Percentiles rank a stretch among this genome's conserved stretches.
phyloP scores from a whole-genome alignment of 768 basidiomycete genomes.

The Xanthoconium stramineum region DNA sequence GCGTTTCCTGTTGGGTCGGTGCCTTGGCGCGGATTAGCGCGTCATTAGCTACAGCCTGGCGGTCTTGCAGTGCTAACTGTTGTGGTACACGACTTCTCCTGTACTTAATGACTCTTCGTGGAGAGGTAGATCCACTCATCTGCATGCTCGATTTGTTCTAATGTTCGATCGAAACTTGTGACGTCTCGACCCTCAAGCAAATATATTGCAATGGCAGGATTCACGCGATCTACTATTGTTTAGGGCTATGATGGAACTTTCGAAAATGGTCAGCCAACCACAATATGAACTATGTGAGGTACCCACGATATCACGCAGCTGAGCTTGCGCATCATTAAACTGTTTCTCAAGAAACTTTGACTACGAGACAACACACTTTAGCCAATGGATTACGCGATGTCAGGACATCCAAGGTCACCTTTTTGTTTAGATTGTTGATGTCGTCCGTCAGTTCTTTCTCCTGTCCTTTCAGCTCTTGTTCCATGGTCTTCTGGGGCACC shows the following conservation, averaged over 20 bases:
- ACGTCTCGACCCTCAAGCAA: not conserved
- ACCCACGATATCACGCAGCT: conserved; percentile 81
- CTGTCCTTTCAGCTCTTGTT: conserved; percentile 65
- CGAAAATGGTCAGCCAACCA: conserved; percentile 4
- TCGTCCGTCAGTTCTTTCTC: conserved; percentile 87
- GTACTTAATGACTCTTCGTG: not conserved
- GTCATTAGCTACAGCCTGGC: conserved; percentile 7
- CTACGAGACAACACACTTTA: conserved; percentile 36
- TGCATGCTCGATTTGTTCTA: not conserved
- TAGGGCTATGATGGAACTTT: conserved; percentile 32
- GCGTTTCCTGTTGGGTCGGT: conserved; percentile 19
- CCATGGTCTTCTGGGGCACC: conserved; percentile 77
- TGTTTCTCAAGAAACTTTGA: conserved; percentile 93
- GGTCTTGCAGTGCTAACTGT: not conserved
- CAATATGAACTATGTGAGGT: not conserved
- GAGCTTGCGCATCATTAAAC: conserved; percentile 83
- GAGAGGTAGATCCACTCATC: not conserved
- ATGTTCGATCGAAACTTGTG: not conserved
- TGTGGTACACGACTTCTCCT: not conserved
- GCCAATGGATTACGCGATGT: not conserved
- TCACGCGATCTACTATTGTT: conserved; percentile 17
- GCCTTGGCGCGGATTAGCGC: conserved; percentile 12
- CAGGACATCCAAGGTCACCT: conserved; percentile 45
- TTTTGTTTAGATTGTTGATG: conserved; percentile 77
- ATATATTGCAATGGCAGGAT: conserved; percentile 8